Percentiles rank a stretch among this genome's conserved stretches.
phyloP scores from a whole-genome alignment of 768 basidiomycete species.

The Hydnomerulius pinastri region DNA sequence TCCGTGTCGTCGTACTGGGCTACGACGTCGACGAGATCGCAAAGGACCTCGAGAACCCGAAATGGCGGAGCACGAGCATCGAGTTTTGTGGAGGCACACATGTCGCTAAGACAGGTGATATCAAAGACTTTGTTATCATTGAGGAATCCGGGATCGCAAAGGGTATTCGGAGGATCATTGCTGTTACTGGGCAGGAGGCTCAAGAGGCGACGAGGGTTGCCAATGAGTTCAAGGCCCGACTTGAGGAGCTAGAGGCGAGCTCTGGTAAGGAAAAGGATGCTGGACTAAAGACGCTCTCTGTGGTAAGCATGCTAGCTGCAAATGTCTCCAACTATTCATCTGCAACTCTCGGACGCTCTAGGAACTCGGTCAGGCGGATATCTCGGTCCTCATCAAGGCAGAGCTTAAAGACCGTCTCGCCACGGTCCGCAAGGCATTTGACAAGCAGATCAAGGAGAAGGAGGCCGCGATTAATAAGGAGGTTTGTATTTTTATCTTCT shows the following conservation, averaged over 20 bases:
- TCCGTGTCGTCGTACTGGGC: conserved; percentile 91
- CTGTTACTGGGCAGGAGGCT: conserved; percentile 94
- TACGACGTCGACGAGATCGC: conserved; percentile 85
- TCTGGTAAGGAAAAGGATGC: conserved; percentile 82
- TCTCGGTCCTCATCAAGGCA: conserved; percentile 82
- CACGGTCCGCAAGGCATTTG: conserved; percentile 76
- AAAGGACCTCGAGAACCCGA: conserved; percentile 82
- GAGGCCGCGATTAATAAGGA: conserved; percentile 76
- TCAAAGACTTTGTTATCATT: conserved; percentile 92
- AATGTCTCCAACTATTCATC: background rate
- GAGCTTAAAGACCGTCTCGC: conserved; percentile 75
- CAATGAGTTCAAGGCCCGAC: conserved; percentile 56
- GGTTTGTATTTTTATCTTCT: conserved; percentile 41
- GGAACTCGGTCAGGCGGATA: conserved; percentile 89
- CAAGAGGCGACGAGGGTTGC: conserved; percentile 75
- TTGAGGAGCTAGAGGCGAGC: conserved; percentile 61
- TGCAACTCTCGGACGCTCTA: conserved; percentile 31
- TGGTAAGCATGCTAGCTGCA: conserved; percentile 49
- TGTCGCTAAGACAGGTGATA: conserved; percentile 94
- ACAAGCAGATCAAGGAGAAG: conserved; percentile 82
- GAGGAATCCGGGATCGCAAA: conserved; percentile 99
- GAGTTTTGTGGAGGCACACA: conserved; percentile 99
- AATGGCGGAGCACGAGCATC: conserved; percentile 89
- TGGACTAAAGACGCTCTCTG: conserved; percentile 78
- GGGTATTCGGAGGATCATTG: conserved; percentile 92